phyloP scores from a whole-genome alignment of 768 basidiomycete genomes.

The Mycena alexandri region DNA sequence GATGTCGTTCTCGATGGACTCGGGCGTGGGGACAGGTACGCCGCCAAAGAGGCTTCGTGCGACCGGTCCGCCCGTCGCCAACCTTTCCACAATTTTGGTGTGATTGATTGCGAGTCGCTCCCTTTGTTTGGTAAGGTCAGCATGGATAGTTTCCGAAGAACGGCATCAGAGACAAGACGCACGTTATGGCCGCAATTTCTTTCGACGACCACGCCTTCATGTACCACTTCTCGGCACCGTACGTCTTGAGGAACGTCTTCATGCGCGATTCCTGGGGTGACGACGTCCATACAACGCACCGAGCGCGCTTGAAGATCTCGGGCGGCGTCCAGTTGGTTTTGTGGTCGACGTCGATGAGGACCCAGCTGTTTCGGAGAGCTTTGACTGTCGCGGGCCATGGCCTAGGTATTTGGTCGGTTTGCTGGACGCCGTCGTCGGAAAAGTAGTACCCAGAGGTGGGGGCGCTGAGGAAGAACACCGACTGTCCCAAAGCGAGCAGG shows the following conservation, averaged over 20 bases:
- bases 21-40: no score
- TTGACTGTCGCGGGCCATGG: no score
- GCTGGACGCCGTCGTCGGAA: conserved; percentile 22
- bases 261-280: conserved; percentile 14
- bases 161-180: conserved; percentile 2
- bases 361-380: conserved; percentile 22
- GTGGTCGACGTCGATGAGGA: conserved; percentile 28
- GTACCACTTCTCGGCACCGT: conserved; percentile 15
- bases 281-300: conserved; percentile 24
- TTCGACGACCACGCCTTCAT: conserved; percentile 28
- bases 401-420: no score
- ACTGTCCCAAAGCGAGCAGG: conserved; percentile 24
- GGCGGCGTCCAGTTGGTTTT: conserved; percentile 8
- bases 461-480: conserved; percentile 22
- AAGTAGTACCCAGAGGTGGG: conserved; percentile 19
- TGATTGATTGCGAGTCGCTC: conserved; percentile 12
- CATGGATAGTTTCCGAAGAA: conserved; percentile 4
- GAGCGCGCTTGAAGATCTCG: conserved; percentile 12
- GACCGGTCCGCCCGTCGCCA: conserved; percentile 14
- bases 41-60: conserved; percentile 23
- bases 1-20: conserved; percentile 1
- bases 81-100: conserved; percentile 1
- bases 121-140: conserved; percentile 21
- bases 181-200: conserved; percentile 20
- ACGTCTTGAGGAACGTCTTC: conserved; percentile 3